Evolutionary conservation across 495 filamentous ascomycete genomes (phyloP).

Genomic region (Amphirosellinia nigrospora): DNA sequence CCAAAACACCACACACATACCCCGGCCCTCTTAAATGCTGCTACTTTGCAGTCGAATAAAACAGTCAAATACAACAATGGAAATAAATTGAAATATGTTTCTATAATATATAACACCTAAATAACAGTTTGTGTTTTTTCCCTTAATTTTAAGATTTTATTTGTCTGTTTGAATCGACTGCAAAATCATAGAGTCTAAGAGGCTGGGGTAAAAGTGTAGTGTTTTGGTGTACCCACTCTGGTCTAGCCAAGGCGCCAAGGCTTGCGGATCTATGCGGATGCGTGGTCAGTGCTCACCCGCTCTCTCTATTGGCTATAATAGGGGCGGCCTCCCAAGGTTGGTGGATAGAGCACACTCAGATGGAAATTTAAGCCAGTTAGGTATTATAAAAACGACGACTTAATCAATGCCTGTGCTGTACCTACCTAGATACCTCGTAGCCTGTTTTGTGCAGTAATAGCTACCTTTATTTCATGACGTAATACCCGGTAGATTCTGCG

Average conservation of each 20-base stretch:
- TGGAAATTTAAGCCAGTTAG: neutral
- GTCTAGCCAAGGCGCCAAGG: slow-evolving; percentile 1
- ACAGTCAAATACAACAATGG: no score
- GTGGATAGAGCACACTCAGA: neutral
- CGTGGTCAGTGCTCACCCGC: neutral
- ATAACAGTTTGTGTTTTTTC: no score
- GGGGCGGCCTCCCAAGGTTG: neutral
- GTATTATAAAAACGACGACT: neutral
- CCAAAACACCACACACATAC: no score
- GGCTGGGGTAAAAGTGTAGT: no score
- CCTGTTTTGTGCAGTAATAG: neutral
- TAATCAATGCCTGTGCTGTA: neutral
- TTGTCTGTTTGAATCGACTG: no score
- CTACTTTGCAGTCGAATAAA: no score
- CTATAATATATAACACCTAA: no score
- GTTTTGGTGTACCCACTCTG: no score
- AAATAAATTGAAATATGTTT: no score
- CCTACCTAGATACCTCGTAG: neutral
- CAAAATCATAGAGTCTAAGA: no score
- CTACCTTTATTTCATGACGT: neutral
- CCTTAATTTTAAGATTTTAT: no score
- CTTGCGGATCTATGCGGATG: neutral
- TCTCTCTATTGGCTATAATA: slow-evolving; percentile 12
- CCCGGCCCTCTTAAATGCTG: no score
- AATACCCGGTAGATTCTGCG: neutral